Evolutionary conservation across 177 flowering plant genomes (phyloP).

Genomic region (Vitis hybrid): DNA sequence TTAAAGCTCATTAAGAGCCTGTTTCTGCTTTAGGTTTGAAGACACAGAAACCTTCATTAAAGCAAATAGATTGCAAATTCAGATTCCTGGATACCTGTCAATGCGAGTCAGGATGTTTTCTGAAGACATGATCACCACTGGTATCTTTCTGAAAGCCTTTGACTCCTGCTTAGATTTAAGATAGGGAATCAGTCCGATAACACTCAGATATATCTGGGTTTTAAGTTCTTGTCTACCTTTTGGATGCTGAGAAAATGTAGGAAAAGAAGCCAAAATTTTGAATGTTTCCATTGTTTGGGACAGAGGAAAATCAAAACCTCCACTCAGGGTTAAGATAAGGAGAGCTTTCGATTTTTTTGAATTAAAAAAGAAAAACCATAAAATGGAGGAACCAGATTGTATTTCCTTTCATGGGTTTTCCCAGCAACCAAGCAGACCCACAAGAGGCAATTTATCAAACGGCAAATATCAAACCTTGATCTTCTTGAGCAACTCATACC

Average conservation of each 20-base stretch:
- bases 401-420: not conserved
- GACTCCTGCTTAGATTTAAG: conserved; percentile 48
- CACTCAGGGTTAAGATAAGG: not conserved
- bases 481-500: conserved; percentile 63
- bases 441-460: not conserved
- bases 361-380: not conserved
- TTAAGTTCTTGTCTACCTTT: too few relatives aligned
- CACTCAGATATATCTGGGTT: too few relatives aligned
- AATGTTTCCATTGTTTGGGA: too few relatives aligned
- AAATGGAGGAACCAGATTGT: too few relatives aligned
- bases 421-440: not conserved
- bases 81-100: conserved; percentile 45
- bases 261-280: too few relatives aligned
- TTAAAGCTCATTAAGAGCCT: too few relatives aligned
- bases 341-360: not conserved
- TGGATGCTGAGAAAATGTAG: too few relatives aligned
- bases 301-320: too few relatives aligned
- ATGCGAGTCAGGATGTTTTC: conserved; percentile 69
- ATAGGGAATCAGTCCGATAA: not conserved
- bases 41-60: not conserved
- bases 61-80: not conserved
- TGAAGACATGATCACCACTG: conserved; percentile 91
- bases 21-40: too few relatives aligned
- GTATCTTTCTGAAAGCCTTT: conserved; percentile 53
- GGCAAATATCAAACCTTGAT: conserved; percentile 47